phyloP scores from a whole-genome alignment of 768 basidiomycete genomes.

The Amanita subjunquillea region DNA sequence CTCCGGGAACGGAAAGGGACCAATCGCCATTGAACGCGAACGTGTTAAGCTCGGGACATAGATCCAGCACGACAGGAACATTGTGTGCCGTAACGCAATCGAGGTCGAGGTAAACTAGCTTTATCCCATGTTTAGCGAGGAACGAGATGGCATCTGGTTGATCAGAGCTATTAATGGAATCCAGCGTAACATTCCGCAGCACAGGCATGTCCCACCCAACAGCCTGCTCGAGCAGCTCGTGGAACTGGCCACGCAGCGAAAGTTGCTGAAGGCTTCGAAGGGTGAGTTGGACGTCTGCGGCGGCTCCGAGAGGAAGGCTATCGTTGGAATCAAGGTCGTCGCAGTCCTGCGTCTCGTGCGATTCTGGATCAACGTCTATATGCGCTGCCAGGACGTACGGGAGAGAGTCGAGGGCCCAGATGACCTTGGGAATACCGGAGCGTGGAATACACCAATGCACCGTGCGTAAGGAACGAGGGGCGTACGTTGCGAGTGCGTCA shows the following conservation, averaged over 20 bases:
- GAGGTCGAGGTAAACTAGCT: slow-evolving; percentile 57
- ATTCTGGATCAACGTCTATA: slow-evolving; percentile 36
- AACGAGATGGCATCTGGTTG: slow-evolving; percentile 52
- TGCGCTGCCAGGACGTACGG: slow-evolving; percentile 45
- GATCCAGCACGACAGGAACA: slow-evolving; percentile 46
- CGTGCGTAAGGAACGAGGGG: slow-evolving; percentile 43
- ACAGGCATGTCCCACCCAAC: slow-evolving; percentile 55
- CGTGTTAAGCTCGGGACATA: slow-evolving; percentile 50
- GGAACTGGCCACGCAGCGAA: slow-evolving; percentile 46
- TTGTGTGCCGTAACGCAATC: slow-evolving; percentile 48
- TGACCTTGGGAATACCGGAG: slow-evolving; percentile 49
- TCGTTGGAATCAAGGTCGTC: slow-evolving; percentile 24
- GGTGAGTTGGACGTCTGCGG: slow-evolving; percentile 41
- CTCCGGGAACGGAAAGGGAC: slow-evolving; percentile 26
- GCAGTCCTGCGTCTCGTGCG: slow-evolving; percentile 22
- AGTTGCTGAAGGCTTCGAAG: slow-evolving; percentile 54
- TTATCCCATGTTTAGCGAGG: slow-evolving; percentile 44
- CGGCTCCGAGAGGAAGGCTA: slow-evolving; percentile 46
- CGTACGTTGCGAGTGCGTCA: slow-evolving; percentile 46
- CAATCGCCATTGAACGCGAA: slow-evolving; percentile 75
- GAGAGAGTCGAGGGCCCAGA: slow-evolving; percentile 61
- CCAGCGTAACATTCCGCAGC: slow-evolving; percentile 47
- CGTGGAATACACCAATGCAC: slow-evolving; percentile 51
- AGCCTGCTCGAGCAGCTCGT: slow-evolving; percentile 63
- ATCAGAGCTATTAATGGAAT: slow-evolving; percentile 37